These are phyloP conservation scores for Miamiensis avidus DNA, from an alignment of 169 alveolate species.

Conservation along the genomic window DNA sequence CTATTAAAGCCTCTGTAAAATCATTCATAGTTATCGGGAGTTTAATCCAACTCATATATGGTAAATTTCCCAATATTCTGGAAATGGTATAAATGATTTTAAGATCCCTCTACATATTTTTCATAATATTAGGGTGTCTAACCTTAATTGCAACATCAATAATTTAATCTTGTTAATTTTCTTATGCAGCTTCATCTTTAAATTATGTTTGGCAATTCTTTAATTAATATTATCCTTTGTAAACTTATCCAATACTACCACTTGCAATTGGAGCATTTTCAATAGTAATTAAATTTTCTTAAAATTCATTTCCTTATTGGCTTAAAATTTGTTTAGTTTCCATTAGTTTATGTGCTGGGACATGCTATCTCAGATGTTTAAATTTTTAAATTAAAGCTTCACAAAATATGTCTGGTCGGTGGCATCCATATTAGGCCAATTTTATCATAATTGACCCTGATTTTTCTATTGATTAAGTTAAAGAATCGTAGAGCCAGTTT, in stretches of 20 bases:
- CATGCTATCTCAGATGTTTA: slow-evolving; percentile 16
- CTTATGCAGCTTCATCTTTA: no score
- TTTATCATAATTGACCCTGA: slow-evolving; percentile 36
- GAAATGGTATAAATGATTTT: slow-evolving; percentile 27
- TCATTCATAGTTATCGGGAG: slow-evolving; percentile 29
- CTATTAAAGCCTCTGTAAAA: slow-evolving; percentile 9
- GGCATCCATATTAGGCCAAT: slow-evolving; percentile 38
- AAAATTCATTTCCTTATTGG: slow-evolving; percentile 8
- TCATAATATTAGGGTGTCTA: slow-evolving; percentile 30
- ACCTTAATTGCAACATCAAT: slow-evolving; percentile 31
- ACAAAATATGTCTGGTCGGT: slow-evolving; percentile 29
- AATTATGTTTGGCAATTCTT: background rate
- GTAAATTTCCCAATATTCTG: slow-evolving; percentile 8
- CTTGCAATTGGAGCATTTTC: slow-evolving; percentile 26
- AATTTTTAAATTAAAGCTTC: slow-evolving; percentile 5
- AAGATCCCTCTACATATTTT: slow-evolving; percentile 17
- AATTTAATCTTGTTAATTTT: no score
- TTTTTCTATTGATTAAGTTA: background rate
- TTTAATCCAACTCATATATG: slow-evolving; percentile 8
- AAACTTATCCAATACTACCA: slow-evolving; percentile 26
- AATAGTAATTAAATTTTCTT: slow-evolving; percentile 14
- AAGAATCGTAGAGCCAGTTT: no score
- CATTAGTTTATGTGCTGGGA: slow-evolving; percentile 10
- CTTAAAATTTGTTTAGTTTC: slow-evolving; percentile 18
- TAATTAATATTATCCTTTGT: slow-evolving; percentile 2